phyloP scores from a whole-genome alignment of 2,329 filamentous ascomycete genomes.

The Rhynchosporium agropyri region DNA sequence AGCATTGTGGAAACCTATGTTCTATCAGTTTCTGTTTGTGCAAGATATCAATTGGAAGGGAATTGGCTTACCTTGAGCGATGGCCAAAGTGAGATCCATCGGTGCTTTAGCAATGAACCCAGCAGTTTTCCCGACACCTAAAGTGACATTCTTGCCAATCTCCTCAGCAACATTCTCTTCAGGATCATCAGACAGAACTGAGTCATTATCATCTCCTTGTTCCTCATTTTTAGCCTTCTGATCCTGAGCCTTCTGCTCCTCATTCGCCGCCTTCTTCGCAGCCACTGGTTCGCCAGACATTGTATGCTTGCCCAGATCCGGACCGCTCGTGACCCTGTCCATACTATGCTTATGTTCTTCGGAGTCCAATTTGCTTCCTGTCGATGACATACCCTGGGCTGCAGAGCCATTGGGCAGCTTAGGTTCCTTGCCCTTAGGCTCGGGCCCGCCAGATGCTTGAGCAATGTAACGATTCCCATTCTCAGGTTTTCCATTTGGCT shows the following conservation, averaged over 20 bases:
- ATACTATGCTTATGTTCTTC: conserved; percentile 11
- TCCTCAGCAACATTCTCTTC: conserved; percentile 33
- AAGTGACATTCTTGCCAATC: conserved; percentile 36
- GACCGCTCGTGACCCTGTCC: conserved; percentile 19
- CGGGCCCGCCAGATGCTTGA: conserved; percentile 1
- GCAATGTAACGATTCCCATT: conserved; percentile 9
- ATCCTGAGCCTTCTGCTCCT: conserved; percentile 2
- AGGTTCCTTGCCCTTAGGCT: conserved; percentile 5
- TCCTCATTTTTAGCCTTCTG: conserved; percentile 15
- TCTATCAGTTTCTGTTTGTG: background rate
- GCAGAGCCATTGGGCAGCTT: background rate
- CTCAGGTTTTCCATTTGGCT: conserved; percentile 10
- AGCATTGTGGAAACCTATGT: conserved; percentile 63
- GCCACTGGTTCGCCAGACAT: conserved; percentile 27
- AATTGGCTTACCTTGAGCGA: conserved; percentile 57
- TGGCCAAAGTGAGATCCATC: conserved; percentile 60
- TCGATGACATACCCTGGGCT: background rate
- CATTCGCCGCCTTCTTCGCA: conserved; percentile 13
- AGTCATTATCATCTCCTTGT: conserved; percentile 26
- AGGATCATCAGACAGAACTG: conserved; percentile 33
- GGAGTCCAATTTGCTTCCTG: background rate
- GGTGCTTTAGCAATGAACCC: conserved; percentile 49
- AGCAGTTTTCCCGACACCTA: conserved; percentile 38
- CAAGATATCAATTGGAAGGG: background rate
- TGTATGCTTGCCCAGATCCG: conserved; percentile 29